These are phyloP conservation scores for Fusarium sp. DNA, from an alignment of 2,329 filamentous ascomycete genomes.

Conservation along the genomic window DNA sequence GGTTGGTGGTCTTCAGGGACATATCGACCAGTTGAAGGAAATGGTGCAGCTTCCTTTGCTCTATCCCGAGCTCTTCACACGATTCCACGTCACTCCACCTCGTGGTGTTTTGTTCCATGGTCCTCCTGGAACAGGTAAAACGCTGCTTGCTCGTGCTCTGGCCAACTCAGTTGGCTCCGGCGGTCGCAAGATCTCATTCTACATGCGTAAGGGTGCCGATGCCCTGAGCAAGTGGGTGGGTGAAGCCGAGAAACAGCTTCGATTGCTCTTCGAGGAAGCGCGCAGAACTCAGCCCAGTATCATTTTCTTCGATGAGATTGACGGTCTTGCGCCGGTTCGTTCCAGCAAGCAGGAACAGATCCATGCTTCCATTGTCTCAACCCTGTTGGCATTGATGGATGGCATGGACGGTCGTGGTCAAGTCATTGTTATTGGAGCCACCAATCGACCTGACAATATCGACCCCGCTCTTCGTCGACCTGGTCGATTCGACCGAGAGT, in stretches of 20 bases:
- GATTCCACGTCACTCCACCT: conserved; percentile 92
- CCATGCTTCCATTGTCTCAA: conserved; percentile 96
- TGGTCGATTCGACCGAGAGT: conserved; percentile 95
- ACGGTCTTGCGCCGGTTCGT: conserved; percentile 92
- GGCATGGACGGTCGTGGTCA: conserved; percentile 98
- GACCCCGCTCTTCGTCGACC: conserved; percentile 94
- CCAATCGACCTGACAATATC: conserved; percentile 95
- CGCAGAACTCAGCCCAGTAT: conserved; percentile 96
- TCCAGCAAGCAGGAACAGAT: conserved; percentile 99
- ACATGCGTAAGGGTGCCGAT: conserved; percentile 99
- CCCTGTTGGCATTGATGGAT: conserved; percentile 93
- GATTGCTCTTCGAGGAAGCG: conserved; percentile 94
- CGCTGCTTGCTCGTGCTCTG: conserved; percentile 90
- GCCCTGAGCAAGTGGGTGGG: conserved; percentile 99
- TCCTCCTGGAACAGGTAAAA: conserved; percentile 97
- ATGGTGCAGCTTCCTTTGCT: conserved; percentile 96
- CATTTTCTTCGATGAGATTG: conserved; percentile 99
- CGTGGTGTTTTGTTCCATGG: conserved; percentile 96
- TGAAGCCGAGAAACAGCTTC: conserved; percentile 94
- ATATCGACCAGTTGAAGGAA: conserved; percentile 97
- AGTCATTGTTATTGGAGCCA: conserved; percentile 98
- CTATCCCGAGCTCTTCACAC: conserved; percentile 92
- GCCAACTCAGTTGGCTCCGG: conserved; percentile 90
- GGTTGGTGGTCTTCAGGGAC: conserved; percentile 89
- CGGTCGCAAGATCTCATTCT: conserved; percentile 96